Evolutionary conservation across 78 protist genomes (phyloP).

Genomic region (Speleostelium caveatum): DNA sequence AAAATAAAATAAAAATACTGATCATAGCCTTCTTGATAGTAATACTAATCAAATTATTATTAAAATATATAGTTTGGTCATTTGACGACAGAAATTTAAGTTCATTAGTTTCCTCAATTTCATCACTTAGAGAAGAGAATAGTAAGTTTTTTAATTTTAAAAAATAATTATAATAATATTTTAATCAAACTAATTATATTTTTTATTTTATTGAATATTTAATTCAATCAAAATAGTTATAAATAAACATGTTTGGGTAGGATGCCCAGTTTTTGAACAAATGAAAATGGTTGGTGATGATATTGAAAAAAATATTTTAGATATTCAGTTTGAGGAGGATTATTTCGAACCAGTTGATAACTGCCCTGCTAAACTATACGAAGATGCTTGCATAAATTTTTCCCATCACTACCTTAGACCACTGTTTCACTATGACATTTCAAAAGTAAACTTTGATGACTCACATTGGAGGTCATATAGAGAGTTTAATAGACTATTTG

Average conservation of each 20-base stretch:
- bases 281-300: background rate
- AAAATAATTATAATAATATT: background rate
- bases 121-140: conserved; percentile 33
- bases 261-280: conserved; percentile 48
- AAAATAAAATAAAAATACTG: too few species aligned
- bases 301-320: conserved; percentile 14
- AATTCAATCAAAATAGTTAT: conserved; percentile 11
- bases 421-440: conserved; percentile 56
- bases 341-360: conserved; percentile 20
- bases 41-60: background rate
- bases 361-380: conserved; percentile 20
- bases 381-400: conserved; percentile 31
- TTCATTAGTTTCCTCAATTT: conserved; percentile 34
- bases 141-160: conserved; percentile 11
- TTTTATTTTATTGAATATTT: background rate
- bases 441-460: conserved; percentile 33
- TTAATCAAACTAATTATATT: background rate
- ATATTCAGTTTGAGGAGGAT: background rate
- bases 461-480: conserved; percentile 42
- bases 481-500: conserved; percentile 46
- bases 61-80: conserved; percentile 31
- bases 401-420: conserved; percentile 19
- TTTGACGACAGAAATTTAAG: conserved; percentile 57
- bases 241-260: conserved; percentile 33
- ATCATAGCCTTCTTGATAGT: background rate